phyloP scores from a whole-genome alignment of 768 basidiomycete species.

The Leccinum longicurvipes region DNA sequence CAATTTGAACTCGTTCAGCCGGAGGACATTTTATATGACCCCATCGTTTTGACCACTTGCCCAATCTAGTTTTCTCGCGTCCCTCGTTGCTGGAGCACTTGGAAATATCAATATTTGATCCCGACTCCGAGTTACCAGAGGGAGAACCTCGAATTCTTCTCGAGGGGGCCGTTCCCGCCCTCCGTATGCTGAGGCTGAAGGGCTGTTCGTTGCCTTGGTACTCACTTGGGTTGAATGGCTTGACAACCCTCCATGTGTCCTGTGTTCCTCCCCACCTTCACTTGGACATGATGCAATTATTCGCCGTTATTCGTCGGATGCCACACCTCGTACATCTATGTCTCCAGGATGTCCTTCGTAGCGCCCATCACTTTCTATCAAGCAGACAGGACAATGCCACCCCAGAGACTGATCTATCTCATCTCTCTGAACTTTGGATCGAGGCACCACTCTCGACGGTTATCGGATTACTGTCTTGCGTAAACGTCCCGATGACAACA shows the following conservation, averaged over 20 bases:
- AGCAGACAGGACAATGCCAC: neutral
- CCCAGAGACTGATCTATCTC: neutral
- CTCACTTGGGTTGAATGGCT: constrained; percentile 8
- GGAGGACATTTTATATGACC: neutral
- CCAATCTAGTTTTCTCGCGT: neutral
- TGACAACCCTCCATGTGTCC: constrained; percentile 35
- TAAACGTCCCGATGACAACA: neutral
- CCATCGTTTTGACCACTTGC: neutral
- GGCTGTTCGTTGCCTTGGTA: neutral
- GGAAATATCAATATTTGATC: neutral
- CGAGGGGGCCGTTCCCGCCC: neutral
- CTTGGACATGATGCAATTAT: constrained; percentile 29
- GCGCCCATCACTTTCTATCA: neutral
- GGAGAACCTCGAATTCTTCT: neutral
- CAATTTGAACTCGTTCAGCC: no score
- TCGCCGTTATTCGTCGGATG: constrained; percentile 32
- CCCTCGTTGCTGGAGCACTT: neutral
- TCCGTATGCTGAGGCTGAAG: neutral
- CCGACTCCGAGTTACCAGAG: neutral
- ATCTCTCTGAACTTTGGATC: constrained; percentile 7
- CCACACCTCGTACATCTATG: constrained; percentile 32
- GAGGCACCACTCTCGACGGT: constrained; percentile 6
- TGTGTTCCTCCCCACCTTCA: constrained; percentile 18
- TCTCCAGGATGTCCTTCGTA: constrained; percentile 30
- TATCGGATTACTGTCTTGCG: neutral